Evolutionary conservation across 139 green algal species (phyloP).

Genomic region (Coelastrella sp.): DNA sequence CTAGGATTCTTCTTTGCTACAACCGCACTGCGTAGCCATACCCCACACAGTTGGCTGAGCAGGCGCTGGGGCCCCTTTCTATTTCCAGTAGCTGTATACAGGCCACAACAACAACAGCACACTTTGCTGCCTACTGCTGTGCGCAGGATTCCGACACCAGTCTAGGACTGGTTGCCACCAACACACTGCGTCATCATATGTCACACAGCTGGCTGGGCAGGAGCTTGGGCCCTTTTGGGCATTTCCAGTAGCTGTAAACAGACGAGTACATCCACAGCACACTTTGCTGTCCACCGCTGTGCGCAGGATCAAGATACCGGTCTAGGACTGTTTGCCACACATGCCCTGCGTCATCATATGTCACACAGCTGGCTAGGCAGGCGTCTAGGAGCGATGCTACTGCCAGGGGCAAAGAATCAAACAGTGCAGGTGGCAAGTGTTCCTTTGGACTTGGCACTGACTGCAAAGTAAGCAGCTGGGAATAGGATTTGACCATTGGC

Average conservation of each 20-base stretch:
- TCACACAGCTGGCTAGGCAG: slow-evolving; percentile 30
- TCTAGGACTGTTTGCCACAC: slow-evolving; percentile 16
- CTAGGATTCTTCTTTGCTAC: no score
- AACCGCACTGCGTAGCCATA: no score
- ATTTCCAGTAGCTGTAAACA: background rate
- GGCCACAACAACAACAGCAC: background rate
- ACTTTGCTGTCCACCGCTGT: background rate
- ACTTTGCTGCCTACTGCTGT: background rate
- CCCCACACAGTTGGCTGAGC: no score
- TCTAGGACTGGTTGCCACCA: slow-evolving; percentile 15
- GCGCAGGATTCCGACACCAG: slow-evolving; percentile 23
- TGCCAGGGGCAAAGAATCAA: slow-evolving; percentile 21
- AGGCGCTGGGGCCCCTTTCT: no score
- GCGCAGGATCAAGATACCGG: slow-evolving; percentile 28
- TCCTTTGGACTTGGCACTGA: slow-evolving; percentile 35
- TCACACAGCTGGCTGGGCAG: slow-evolving; percentile 30
- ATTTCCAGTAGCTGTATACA: background rate
- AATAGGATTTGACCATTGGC: no score
- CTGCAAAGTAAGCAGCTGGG: background rate
- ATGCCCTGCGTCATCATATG: slow-evolving; percentile 4
- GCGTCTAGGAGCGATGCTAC: slow-evolving; percentile 4
- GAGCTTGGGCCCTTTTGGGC: slow-evolving; percentile 15
- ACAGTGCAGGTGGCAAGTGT: slow-evolving; percentile 17
- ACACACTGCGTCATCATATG: slow-evolving; percentile 1
- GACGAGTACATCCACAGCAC: background rate